Evolutionary conservation across 2,329 filamentous ascomycete species (phyloP).

Genomic region (Furcasterigmium sp.): DNA sequence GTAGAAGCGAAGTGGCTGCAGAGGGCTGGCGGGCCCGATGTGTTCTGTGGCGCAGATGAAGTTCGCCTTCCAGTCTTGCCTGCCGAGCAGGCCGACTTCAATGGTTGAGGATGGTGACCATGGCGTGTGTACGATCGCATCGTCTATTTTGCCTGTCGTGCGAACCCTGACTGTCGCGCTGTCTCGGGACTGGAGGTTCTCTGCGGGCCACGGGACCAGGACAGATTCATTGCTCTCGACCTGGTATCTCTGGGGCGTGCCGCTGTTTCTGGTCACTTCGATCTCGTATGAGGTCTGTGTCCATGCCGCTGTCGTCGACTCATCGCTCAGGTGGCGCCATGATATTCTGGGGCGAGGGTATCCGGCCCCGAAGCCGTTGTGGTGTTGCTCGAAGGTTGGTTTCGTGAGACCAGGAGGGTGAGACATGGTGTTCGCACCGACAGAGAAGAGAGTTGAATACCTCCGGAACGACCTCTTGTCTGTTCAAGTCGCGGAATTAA

Average conservation of each 20-base stretch:
- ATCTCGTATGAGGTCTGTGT: slow-evolving; percentile 30
- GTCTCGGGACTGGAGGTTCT: slow-evolving; percentile 22
- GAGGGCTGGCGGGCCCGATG: too few relatives aligned
- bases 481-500: too few relatives aligned
- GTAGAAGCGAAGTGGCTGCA: slow-evolving; percentile 19
- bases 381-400: not conserved
- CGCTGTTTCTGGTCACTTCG: slow-evolving; percentile 23
- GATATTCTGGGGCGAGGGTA: not conserved
- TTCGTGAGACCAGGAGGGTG: not conserved
- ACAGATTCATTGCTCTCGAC: slow-evolving; percentile 30
- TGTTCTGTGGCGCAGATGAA: slow-evolving; percentile 20
- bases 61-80: slow-evolving; percentile 22
- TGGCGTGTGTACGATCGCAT: slow-evolving; percentile 8
- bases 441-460: too few relatives aligned
- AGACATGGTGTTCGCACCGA: too few relatives aligned
- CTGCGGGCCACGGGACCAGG: slow-evolving; percentile 37
- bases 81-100: slow-evolving; percentile 25
- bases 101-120: slow-evolving; percentile 22
- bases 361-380: not conserved
- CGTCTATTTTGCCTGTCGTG: slow-evolving; percentile 16
- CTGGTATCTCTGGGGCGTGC: slow-evolving; percentile 10
- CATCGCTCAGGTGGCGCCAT: not conserved
- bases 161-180: slow-evolving; percentile 25
- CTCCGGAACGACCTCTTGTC: too few relatives aligned
- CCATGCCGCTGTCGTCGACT: not conserved